Base-by-base conservation (phyloP, 805 yeast genomes). In the Metschnikowia kofuensis region DNA sequence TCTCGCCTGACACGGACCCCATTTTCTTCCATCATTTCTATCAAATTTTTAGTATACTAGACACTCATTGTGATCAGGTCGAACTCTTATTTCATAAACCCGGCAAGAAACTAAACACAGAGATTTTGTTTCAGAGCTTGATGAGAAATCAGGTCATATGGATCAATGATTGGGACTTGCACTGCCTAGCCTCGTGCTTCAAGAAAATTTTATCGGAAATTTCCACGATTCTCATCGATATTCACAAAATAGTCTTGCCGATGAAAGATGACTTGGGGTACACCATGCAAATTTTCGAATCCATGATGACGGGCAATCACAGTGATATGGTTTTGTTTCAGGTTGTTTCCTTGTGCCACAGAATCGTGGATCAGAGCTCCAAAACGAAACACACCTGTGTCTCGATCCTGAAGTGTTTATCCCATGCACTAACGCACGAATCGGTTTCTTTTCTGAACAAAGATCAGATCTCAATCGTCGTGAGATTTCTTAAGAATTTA, bases 361-460 rank as follows among this genome's bases (percentile, higher is more conserved):
- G 68, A 12, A 66, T 81, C 11, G 59, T 79, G n/a, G 51, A 60
- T 4, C 65, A 70, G 39, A 30, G 57, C 32, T 27, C 32, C 35
- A 30, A 39, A 26, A 56, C 60, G 7, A 43, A 42, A n/a, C 60
- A 58, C 37, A 66, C 67, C 11, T 51, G 74, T 12, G 45, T 58
- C 9, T 59, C 76, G 6, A 53, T 79, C 21, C 67, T 84, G 40
- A 76, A 72, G 53, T 68, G 79, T 27, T 58, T 84, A 38, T 71
- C 79, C 8, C 80, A 84, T 15, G 75, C 85, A 12, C 55, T 86
- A 31, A 76, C 84, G 48, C 84, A 84, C 39, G 79, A 78, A 54
- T 45, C 64, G 27, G 50, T 65, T 12, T 65, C 69, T 43, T 58
- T 60, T n/a, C 62, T 62, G 16, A 76, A 73, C 50, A 72, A 74